phyloP scores from a whole-genome alignment of 106 monocot species.

The Gastrodia elata region DNA sequence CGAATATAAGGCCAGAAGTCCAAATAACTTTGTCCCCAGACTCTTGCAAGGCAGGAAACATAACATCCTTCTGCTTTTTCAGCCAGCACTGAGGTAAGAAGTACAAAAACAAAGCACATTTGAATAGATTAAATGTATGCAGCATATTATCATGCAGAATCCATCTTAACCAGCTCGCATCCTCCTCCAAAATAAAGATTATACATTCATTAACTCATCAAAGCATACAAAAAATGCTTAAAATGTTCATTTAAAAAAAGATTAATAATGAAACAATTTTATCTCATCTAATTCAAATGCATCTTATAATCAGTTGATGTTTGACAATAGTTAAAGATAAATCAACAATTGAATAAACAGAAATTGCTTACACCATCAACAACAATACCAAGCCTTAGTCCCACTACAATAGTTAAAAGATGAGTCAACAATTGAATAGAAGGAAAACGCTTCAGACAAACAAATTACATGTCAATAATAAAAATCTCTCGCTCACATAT shows the following conservation, averaged over 20 bases:
- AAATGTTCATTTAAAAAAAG: background rate
- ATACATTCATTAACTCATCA: background rate
- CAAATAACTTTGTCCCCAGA: constrained; percentile 60
- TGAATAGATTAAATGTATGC: background rate
- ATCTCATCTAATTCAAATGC: background rate
- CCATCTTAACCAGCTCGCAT: background rate
- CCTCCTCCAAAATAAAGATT: background rate
- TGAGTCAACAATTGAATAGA: background rate
- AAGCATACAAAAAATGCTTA: background rate
- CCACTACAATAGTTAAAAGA: constrained; percentile 2
- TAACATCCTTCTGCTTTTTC: constrained; percentile 80
- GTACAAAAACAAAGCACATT: constrained; percentile 4
- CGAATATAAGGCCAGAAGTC: constrained; percentile 95
- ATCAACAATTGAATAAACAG: background rate
- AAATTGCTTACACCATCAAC: no score
- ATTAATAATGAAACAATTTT: background rate
- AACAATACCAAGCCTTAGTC: no score
- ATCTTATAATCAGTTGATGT: background rate
- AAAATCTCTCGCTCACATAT: no score
- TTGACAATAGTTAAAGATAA: background rate
- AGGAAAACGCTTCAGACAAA: background rate
- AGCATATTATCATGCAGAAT: background rate
- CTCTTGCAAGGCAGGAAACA: constrained; percentile 44
- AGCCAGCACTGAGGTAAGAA: constrained; percentile 71
- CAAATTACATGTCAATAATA: no score